Percentiles rank a stretch among this genome's conserved stretches.
phyloP scores from a whole-genome alignment of 2,329 filamentous ascomycete species.

The Beauveria bassiana region DNA sequence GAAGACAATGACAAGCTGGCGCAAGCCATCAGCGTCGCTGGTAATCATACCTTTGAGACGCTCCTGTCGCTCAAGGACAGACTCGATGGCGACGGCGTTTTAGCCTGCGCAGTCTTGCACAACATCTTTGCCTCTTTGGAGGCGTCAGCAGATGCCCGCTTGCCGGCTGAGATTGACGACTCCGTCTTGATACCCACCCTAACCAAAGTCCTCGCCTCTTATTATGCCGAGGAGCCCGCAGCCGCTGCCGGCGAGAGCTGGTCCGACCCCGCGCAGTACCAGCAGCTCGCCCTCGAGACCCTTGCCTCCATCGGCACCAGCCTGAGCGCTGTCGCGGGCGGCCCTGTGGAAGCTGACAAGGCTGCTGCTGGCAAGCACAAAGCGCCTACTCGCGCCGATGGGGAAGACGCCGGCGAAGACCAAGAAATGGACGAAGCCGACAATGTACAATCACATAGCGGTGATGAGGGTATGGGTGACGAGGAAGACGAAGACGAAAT shows the following conservation, averaged over 20 bases:
- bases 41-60: conserved; percentile 28
- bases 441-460: conserved; percentile 27
- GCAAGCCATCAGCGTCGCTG: conserved; percentile 41
- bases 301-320: conserved; percentile 57
- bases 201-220: conserved; percentile 23
- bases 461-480: conserved; percentile 28
- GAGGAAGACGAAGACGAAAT: conserved; percentile 43
- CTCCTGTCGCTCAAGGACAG: conserved; percentile 41
- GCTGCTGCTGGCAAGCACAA: conserved; percentile 18
- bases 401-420: conserved; percentile 27
- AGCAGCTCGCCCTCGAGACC: conserved; percentile 52
- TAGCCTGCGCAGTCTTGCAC: conserved; percentile 55
- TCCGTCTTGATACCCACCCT: conserved; percentile 29
- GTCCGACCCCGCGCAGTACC: conserved; percentile 36
- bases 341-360: conserved; percentile 10
- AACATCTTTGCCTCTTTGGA: conserved; percentile 47
- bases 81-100: conserved; percentile 41
- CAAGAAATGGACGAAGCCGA: conserved; percentile 30
- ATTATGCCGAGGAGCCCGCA: conserved; percentile 19
- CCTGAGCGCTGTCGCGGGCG: conserved; percentile 41
- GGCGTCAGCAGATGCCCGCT: conserved; percentile 16
- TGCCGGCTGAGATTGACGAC: conserved; percentile 25
- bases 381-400: conserved; percentile 23
- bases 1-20: conserved; percentile 52
- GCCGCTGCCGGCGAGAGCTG: conserved; percentile 26